Evolutionary conservation across 331 rosid genomes (phyloP).

Genomic region (Stylosanthes scabra): DNA sequence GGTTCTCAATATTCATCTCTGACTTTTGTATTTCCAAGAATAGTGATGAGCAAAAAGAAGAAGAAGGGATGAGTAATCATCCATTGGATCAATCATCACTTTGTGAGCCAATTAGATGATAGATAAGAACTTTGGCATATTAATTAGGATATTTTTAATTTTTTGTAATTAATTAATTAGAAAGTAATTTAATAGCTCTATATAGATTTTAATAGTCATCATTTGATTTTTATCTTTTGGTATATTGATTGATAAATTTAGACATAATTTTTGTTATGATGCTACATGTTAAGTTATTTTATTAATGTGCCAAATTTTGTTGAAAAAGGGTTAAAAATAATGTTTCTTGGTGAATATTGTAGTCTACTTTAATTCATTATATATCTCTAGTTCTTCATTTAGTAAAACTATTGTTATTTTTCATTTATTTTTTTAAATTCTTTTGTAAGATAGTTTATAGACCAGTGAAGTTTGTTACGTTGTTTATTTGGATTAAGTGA

Average conservation of each 20-base stretch:
- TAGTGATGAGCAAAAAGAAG: neutral
- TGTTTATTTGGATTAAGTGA: slow-evolving; percentile 15
- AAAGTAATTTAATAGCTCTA: too few relatives aligned
- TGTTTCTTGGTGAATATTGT: slow-evolving; percentile 8
- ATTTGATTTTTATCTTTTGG: too few relatives aligned
- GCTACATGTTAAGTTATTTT: too few relatives aligned
- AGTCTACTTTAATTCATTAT: neutral
- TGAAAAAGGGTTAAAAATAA: too few relatives aligned
- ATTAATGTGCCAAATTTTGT: too few relatives aligned
- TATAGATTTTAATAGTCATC: too few relatives aligned
- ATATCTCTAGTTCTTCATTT: neutral
- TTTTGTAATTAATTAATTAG: neutral
- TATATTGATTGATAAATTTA: too few relatives aligned
- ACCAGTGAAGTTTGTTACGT: slow-evolving; percentile 9
- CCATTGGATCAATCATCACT: slow-evolving; percentile 32
- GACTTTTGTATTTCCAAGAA: slow-evolving; percentile 36
- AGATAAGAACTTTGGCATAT: neutral
- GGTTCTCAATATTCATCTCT: slow-evolving; percentile 62
- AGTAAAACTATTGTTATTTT: neutral
- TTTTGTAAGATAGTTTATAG: neutral
- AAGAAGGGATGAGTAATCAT: slow-evolving; percentile 40
- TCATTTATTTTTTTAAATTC: neutral
- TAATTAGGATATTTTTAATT: neutral
- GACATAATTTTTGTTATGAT: too few relatives aligned
- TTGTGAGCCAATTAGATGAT: slow-evolving; percentile 47